Conservation (phyloP, 306 rosid species). For the Sicyos edulis region DNA sequence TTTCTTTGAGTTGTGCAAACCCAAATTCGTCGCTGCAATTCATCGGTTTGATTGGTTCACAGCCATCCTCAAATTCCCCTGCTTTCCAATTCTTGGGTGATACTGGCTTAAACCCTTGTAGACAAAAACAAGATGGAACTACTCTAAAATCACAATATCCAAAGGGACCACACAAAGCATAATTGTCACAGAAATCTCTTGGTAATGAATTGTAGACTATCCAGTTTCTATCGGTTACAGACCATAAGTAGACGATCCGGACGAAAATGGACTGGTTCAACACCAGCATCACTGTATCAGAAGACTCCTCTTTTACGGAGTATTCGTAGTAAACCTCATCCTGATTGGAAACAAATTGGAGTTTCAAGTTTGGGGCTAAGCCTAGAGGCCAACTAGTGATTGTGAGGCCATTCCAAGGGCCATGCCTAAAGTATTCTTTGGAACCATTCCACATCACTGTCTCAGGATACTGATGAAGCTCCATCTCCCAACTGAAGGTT, state of each 20-base stretch:
- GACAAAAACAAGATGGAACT: constrained; percentile 36
- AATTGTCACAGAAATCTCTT: constrained; percentile 32
- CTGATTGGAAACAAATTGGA: constrained; percentile 18
- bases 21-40: constrained; percentile 33
- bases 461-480: constrained; percentile 30
- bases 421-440: constrained; percentile 21
- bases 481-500: constrained; percentile 18
- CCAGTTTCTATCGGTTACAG: constrained; percentile 23
- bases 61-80: constrained; percentile 31
- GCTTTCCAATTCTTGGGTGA: constrained; percentile 25
- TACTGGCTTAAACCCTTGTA: constrained; percentile 37
- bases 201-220: constrained; percentile 22
- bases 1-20: constrained; percentile 20
- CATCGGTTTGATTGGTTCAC: constrained; percentile 25
- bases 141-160: constrained; percentile 26
- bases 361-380: constrained; percentile 5
- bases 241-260: constrained; percentile 25
- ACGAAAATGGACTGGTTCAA: constrained; percentile 26
- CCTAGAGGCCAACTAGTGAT: constrained; percentile 25
- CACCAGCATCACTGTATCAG: constrained; percentile 13
- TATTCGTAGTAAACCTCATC: constrained; percentile 28
- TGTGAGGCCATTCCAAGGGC: constrained; percentile 42
- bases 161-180: constrained; percentile 34
- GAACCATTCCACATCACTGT: constrained; percentile 23
- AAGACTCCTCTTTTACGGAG: constrained; percentile 8